A percentile compares a stretch with the other conserved stretches of the same genome.
Evolutionary conservation across 1,139 yeast genomes (phyloP).

Genomic region (Debaryomyces singareniensis): DNA sequence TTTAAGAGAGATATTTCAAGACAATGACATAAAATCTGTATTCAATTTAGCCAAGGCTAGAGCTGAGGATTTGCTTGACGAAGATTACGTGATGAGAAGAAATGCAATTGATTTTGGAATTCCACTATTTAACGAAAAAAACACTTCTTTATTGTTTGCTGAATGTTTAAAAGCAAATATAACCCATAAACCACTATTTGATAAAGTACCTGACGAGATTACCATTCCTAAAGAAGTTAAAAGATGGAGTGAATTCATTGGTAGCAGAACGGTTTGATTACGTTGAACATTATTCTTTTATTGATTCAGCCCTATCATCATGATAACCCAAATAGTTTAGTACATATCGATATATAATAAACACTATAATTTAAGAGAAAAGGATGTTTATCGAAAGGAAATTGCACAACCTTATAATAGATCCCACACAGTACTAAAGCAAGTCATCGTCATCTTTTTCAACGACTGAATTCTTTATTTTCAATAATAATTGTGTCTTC

Average conservation of each 20-base stretch:
- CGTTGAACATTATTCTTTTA: too few species aligned
- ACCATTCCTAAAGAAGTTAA: slow-evolving; percentile 76
- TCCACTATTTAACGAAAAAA: slow-evolving; percentile 94
- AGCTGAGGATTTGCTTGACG: slow-evolving; percentile 78
- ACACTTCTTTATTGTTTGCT: slow-evolving; percentile 84
- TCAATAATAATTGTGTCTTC: slow-evolving; percentile 81
- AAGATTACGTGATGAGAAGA: slow-evolving; percentile 97
- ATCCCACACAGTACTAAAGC: too few species aligned
- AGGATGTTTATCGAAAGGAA: too few species aligned
- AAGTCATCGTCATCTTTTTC: slow-evolving; percentile 66
- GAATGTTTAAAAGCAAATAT: slow-evolving; percentile 73
- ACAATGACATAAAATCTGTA: slow-evolving; percentile 76
- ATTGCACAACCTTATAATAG: too few species aligned
- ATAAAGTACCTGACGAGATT: slow-evolving; percentile 37
- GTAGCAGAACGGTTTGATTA: slow-evolving; percentile 73
- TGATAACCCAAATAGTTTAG: too few species aligned
- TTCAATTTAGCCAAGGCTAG: slow-evolving; percentile 87
- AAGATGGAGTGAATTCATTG: slow-evolving; percentile 96
- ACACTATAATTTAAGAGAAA: too few species aligned
- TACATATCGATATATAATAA: too few species aligned
- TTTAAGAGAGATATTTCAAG: slow-evolving; percentile 86
- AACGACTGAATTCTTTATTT: slow-evolving; percentile 69
- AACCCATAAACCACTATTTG: slow-evolving; percentile 44
- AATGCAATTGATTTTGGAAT: slow-evolving; percentile 97
- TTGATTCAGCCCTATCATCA: too few species aligned